Evolutionary conservation across 1,284 basidiomycete species (phyloP), one percentile per base, ranked within the genome.

Genomic region (Ustilago sp.): DNA sequence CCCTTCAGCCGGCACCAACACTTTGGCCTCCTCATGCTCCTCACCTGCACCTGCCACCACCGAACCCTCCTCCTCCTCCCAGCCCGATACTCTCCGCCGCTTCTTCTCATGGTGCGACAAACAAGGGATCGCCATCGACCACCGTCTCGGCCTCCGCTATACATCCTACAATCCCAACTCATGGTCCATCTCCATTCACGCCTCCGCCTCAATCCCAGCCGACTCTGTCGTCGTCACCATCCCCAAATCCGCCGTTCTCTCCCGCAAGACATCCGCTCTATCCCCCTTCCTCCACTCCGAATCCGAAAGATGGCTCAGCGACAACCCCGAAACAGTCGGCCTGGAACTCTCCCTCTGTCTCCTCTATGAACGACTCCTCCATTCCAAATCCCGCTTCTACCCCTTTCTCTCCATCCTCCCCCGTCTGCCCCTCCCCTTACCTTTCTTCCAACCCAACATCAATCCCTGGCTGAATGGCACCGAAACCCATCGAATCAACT

Each of bases 281-380:
- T 45, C 72, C 0, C 41, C 41, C 0, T n/a, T 55, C 3, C 63
- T 75, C 31, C 48, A 59, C 35, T 23, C 52, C 31, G 51, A 52
- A 34, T 35, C 28, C 15, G 60, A 59, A 4, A 53, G 43, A 41
- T 76, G 43, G 36, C 55, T 67, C 13, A 68, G 64, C 59, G 61
- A 76, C 4, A 67, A 69, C 0, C 68, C 62, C 36, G 58, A 68
- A 38, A 71, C 68, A 1, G 64, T 74, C 39, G 69, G 67, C 0
- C 58, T 81, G 12, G 73, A 78, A 41, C 74, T 83, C 3, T 74
- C 80, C 0, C 68, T 83, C 39, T 79, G 78, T 50, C 59, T 83
- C 7, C 59, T 80, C 11, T 81, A 80, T 53, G 82, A 83, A 52
- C 70, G 63, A 9, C 50, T 62, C 23, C 56, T 80, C 1, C 77